A percentile compares a stretch with the other conserved stretches of the same genome.
phyloP scores from a whole-genome alignment of 1,284 basidiomycete genomes.

The Sphaerobolus stellatus region DNA sequence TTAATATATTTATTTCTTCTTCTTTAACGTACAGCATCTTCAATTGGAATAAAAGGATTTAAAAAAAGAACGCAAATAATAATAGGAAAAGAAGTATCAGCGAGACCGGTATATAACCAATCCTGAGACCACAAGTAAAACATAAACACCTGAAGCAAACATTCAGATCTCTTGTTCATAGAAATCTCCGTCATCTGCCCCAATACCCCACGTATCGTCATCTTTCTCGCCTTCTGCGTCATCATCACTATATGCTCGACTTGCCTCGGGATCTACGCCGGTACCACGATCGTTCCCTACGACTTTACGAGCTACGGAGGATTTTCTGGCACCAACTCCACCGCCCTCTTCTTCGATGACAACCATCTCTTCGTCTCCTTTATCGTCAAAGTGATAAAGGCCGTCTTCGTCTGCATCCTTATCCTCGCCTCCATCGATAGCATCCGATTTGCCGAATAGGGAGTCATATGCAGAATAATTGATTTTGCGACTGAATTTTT shows the following conservation, averaged over 20 bases:
- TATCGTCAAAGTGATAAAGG: conserved; percentile 48
- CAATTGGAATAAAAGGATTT: no score
- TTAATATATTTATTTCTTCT: no score
- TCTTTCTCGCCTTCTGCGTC: conserved; percentile 37
- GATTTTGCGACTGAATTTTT: conserved; percentile 80
- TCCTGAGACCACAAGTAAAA: no score
- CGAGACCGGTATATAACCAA: no score
- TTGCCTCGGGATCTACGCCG: neutral
- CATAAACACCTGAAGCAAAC: no score
- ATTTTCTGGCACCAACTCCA: conserved; percentile 22
- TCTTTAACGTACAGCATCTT: no score
- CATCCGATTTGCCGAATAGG: conserved; percentile 55
- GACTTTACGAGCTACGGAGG: conserved; percentile 16
- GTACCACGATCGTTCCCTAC: conserved; percentile 16
- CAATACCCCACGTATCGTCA: conserved; percentile 25
- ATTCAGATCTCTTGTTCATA: no score
- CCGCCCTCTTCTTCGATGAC: conserved; percentile 48
- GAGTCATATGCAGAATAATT: conserved; percentile 85
- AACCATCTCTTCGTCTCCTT: conserved; percentile 51
- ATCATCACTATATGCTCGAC: conserved; percentile 17
- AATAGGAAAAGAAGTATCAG: no score
- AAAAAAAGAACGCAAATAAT: no score
- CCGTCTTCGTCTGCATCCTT: conserved; percentile 38
- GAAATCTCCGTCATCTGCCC: conserved; percentile 38
- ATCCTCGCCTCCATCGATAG: conserved; percentile 21